Evolutionary conservation across 108 stramenopile species (phyloP), one percentile per base, ranked within the genome.

Genomic region (Cylindrotheca closterium): DNA sequence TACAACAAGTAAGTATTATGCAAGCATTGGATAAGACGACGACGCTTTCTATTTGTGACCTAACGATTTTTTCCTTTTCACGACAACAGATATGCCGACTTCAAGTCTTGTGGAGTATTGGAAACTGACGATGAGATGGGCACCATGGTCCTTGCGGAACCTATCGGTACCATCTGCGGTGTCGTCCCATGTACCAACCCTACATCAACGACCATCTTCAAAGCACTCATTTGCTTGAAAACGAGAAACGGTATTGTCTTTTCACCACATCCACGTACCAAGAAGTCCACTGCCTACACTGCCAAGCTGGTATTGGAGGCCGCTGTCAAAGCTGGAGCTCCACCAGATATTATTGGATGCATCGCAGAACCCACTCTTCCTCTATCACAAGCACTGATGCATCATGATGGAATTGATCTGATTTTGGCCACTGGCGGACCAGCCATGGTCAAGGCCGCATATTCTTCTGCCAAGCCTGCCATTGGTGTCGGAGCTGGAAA

Each of bases 201-300:
- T n/a, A 77, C 76, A 1, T 61, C 65, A n/a, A 77, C 76, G 8
- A 47, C 70, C 29, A 77, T 77, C 30, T 49, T 47, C 65, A 77
- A 77, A 33, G 50, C 59, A 2, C 56, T 74, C 37, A 68, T 74
- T 30, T 21, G 34, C 7, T 31, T 54, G 30, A 74, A 74, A 47
- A 74, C 73, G 19, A 18, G 73, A 45, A 74, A 74, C 46, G 64
- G 62, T 42, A 46, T 46, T 19, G 48, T 77, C 49, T 72, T 72
- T 55, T 45, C 51, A 2, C 74, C 67, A 12, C 74, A 69, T 31
- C 68, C 74, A 51, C 68, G 69, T 30, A 45, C 69, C 37, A 28
- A 25, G 15, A 58, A 49, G 52, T 58, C 47, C 22, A 71, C 64
- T 30, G 27, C 56, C 32, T 33, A 59, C 26, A 51, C 75, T 28